phyloP scores from a whole-genome alignment of 768 basidiomycete species.

The Leccinum sublutescens region DNA sequence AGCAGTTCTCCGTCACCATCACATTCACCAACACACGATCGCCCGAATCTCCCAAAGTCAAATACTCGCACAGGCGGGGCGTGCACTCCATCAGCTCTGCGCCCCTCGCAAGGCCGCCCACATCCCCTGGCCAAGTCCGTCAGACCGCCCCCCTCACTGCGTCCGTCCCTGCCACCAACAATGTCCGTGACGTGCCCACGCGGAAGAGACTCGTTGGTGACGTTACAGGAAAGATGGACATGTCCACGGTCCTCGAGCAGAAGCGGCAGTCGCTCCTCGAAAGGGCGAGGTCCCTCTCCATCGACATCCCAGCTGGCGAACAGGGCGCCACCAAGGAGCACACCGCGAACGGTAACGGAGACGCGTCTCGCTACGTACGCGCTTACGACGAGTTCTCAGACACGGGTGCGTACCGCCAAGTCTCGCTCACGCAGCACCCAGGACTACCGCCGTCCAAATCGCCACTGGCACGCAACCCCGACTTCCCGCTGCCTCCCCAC shows the following conservation, averaged over 20 bases:
- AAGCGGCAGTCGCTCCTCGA: slow-evolving; percentile 51
- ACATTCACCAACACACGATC: slow-evolving; percentile 83
- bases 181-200: slow-evolving; percentile 34
- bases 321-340: slow-evolving; percentile 18
- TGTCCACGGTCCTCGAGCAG: slow-evolving; percentile 52
- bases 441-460: slow-evolving; percentile 5
- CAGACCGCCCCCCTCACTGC: slow-evolving; percentile 32
- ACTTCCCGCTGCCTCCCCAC: slow-evolving; percentile 51
- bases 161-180: slow-evolving; percentile 14
- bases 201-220: slow-evolving; percentile 61
- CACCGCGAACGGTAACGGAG: slow-evolving; percentile 5
- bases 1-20: slow-evolving; percentile 79
- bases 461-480: slow-evolving; percentile 47
- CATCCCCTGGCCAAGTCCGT: slow-evolving; percentile 66
- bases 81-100: slow-evolving; percentile 84
- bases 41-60: slow-evolving; percentile 38
- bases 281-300: slow-evolving; percentile 59
- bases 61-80: slow-evolving; percentile 58
- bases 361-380: slow-evolving; percentile 27
- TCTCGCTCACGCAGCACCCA: slow-evolving; percentile 10
- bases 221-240: slow-evolving; percentile 32
- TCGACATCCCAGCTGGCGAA: slow-evolving; percentile 56
- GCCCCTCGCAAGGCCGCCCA: slow-evolving; percentile 77
- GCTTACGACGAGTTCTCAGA: slow-evolving; percentile 32
- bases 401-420: slow-evolving; percentile 12